Evolutionary conservation across 306 rosid species (phyloP).

Genomic region (Cucumis cinereus): DNA sequence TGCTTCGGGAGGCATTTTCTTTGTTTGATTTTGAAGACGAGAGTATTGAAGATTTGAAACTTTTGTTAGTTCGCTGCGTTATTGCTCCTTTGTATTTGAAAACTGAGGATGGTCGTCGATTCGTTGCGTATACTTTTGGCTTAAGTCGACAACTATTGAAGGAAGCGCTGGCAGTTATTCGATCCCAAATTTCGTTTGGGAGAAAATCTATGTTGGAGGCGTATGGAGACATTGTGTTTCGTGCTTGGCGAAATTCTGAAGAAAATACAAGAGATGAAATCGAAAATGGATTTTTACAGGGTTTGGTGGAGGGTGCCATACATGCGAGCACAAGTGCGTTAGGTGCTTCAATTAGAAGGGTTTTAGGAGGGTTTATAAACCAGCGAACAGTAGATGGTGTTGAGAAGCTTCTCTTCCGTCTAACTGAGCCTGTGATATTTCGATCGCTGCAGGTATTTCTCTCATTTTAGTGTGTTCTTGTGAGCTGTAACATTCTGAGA

Average conservation of each 20-base stretch:
- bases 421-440: constrained; percentile 76
- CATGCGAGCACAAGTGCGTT: constrained; percentile 41
- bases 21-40: constrained; percentile 77
- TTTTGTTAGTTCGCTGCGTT: constrained; percentile 47
- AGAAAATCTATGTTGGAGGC: constrained; percentile 84
- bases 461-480: background rate
- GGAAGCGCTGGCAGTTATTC: constrained; percentile 72
- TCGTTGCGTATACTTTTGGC: constrained; percentile 57
- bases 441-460: constrained; percentile 71
- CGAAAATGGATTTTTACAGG: constrained; percentile 68
- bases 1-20: constrained; percentile 58
- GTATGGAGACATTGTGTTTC: constrained; percentile 64
- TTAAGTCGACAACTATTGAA: constrained; percentile 49
- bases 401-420: constrained; percentile 64
- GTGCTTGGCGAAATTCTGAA: constrained; percentile 64
- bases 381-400: constrained; percentile 80
- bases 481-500: background rate
- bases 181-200: constrained; percentile 79
- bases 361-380: constrained; percentile 63
- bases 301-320: constrained; percentile 53
- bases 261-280: constrained; percentile 34
- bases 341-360: constrained; percentile 62
- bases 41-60: constrained; percentile 68
- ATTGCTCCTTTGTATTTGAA: constrained; percentile 66
- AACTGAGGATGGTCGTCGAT: constrained; percentile 68